A percentile compares a stretch with the other conserved stretches of the same genome.
Evolutionary conservation across 257 asterid species (phyloP).

Genomic region (Solanum chilense): DNA sequence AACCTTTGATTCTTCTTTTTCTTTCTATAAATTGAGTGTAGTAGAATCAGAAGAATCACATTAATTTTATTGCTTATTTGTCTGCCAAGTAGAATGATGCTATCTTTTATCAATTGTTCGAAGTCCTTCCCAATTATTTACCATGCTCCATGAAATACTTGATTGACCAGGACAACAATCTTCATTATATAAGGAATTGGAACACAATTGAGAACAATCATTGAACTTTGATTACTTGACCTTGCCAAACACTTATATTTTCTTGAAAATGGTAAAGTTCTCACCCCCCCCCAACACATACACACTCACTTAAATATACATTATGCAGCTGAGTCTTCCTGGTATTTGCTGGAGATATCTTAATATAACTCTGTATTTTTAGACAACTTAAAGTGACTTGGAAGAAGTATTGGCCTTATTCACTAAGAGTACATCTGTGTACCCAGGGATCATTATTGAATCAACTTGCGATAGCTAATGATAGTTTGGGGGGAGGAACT

Average conservation of each 20-base stretch:
- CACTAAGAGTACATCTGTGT: neutral
- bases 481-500: conserved; percentile 84
- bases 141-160: neutral
- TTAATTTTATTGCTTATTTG: neutral
- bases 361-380: neutral
- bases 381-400: neutral
- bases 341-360: neutral
- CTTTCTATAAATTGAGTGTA: neutral
- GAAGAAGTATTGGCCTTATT: neutral
- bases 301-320: neutral
- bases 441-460: conserved; percentile 70
- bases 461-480: conserved; percentile 90
- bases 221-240: neutral
- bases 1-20: neutral
- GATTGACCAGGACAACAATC: neutral
- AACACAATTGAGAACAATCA: neutral
- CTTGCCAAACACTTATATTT: neutral
- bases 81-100: neutral
- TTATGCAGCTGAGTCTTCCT: neutral
- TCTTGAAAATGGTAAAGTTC: neutral
- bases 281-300: too few relatives aligned
- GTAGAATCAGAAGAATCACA: neutral
- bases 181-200: neutral
- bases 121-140: neutral
- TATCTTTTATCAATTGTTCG: neutral